Evolutionary conservation across 2,329 filamentous ascomycete genomes (phyloP), one percentile per base, ranked within the genome.

Genomic region (Diaporthe australafricana): DNA sequence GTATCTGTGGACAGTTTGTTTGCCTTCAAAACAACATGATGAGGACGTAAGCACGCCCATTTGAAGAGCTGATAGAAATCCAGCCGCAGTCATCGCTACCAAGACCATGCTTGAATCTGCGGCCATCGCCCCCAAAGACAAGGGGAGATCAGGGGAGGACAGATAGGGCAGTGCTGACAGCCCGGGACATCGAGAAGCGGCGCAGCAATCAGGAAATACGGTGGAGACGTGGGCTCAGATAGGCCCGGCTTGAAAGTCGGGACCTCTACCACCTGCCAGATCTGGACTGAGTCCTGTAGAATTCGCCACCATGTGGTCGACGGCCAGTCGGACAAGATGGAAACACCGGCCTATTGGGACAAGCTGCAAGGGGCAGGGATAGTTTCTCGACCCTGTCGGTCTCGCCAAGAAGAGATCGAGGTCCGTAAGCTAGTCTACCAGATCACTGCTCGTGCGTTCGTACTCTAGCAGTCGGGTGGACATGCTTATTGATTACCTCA

Each of bases 201-300:
- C 62, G n/a, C 27, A 66, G n/a, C 27, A 52, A n/a, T n/a, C 32
- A 66, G 47, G 30, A 47, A 27, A 27, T 14, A 52, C 7, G 16
- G 32, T 35, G 62, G 30, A 32, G 40, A 47, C 27, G 14, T 30
- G n/a, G 32, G 48, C 62, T n/a, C 30, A 35, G 60, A 50, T 35
- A 52, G 25, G 35, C 17, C 62, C 20, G 32, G 22, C 14, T 52
- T 42, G 47, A n/a, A n/a, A 42, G 20, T 5, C 11, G 30, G 32
- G 22, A 40, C 9, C 17, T 53, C 11, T 42, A 27, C 22, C 45
- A 42, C 63, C 47, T 67, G 62, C 62, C 63, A 42, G 22, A 67
- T 67, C 17, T 30, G 35, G 63, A 45, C 25, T 27, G 55, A n/a
- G 40, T 11, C 16, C 32, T 48, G 35, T n/a, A 14, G 63, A 32